These are phyloP conservation scores for Zygoascus meyerae DNA, from an alignment of 1,139 yeast genomes.

Conservation along the genomic window DNA sequence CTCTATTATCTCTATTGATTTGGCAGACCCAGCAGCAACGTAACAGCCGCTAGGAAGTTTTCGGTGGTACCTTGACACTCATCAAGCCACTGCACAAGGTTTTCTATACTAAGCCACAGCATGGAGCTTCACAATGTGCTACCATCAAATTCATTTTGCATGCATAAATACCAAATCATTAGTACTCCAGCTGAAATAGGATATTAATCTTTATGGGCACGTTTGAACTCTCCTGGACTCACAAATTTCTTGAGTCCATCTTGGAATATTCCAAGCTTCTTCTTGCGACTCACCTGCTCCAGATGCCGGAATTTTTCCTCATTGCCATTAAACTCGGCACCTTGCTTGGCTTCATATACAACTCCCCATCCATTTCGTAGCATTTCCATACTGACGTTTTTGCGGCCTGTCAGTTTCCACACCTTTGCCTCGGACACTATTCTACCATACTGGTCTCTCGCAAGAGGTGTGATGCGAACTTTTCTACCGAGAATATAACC, in stretches of 20 bases:
- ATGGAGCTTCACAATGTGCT: too few relatives aligned
- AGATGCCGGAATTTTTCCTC: conserved; percentile 53
- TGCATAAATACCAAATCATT: background rate
- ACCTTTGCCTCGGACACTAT: conserved; percentile 78
- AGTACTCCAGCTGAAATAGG: background rate
- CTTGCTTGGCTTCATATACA: conserved; percentile 74
- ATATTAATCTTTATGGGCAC: conserved; percentile 11
- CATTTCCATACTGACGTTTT: conserved; percentile 86
- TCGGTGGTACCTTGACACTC: too few relatives aligned
- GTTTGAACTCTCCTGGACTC: conserved; percentile 83
- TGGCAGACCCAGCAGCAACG: background rate
- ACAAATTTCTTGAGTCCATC: conserved; percentile 44
- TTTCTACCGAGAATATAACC: conserved; percentile 55
- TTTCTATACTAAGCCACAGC: too few relatives aligned
- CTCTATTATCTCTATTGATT: too few relatives aligned
- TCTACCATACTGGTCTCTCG: conserved; percentile 83
- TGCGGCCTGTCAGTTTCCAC: conserved; percentile 67
- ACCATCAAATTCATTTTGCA: too few relatives aligned
- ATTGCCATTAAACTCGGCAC: conserved; percentile 81
- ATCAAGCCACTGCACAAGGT: too few relatives aligned
- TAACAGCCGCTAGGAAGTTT: too few relatives aligned
- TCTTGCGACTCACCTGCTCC: conserved; percentile 55
- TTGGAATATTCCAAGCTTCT: conserved; percentile 65
- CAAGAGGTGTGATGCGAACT: conserved; percentile 69
- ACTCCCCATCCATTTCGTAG: conserved; percentile 74